Base-by-base conservation (phyloP, 257 asterid genomes). In the Gentiana macrophylla region DNA sequence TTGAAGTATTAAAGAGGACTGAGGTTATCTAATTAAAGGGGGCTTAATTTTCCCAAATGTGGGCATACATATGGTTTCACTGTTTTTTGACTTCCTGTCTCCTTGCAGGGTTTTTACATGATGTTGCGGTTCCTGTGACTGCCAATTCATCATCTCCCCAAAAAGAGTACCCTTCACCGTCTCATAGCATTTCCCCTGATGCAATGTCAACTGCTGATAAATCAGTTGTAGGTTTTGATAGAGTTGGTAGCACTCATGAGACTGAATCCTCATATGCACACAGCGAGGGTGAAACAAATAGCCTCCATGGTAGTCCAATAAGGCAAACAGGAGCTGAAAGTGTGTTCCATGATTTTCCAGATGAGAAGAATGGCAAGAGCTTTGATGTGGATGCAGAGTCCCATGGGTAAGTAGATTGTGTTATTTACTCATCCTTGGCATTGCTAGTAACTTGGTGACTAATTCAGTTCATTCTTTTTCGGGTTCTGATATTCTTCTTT, bases 241-340 rank as follows among this genome's bases (percentile, higher is more conserved):
- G 67, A 15, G 85, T 70, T 32, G 63, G 55, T 59, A 60, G 72
- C 75, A 72, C 73, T 63, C 65, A 83, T 53, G 97, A 85, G 64
- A 64, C 79, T 48, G 95, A 86, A 74, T 77, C 90, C 48, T 64
- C 70, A 33, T 78, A 70, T 62, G 15, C 56, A 34, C 76, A 65
- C 60, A 80, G 94, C 34, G 95, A 84, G 34, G 97, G 84, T 57
- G 98, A 86, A 60, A 74, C 94, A 38, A 81, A 81, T 75, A 92
- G 94, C 72, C 84, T 89, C 37, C 86, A 36, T 56, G 84, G 76
- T 51, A 87, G 94, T 77, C 94, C 96, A 61, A 67, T 66, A 67
- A 69, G 85, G 66, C 77, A 64, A 70, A 64, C 77, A 24, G 43
- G 73, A 63, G 67, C 72, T 55, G 86, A 78, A 66, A 88, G 95